Evolutionary conservation across 768 basidiomycete genomes (phyloP), one percentile per base, ranked within the genome.

Genomic region (Phanerochaete carnosa): DNA sequence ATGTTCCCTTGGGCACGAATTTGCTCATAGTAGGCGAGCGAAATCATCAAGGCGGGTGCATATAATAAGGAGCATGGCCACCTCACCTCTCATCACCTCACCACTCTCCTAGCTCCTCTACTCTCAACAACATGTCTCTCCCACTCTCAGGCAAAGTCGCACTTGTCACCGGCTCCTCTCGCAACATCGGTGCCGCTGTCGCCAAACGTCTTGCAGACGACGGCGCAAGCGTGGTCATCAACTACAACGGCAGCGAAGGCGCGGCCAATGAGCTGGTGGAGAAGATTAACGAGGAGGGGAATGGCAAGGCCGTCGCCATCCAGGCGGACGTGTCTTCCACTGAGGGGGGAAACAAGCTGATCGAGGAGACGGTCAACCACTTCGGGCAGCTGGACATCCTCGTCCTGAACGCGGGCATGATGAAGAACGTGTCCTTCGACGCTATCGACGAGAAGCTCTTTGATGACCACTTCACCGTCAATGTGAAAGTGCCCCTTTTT

Each of bases 401-500:
- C 22, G 35, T 73, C 16, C 61, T 64, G 22, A 73, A 69, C 57
- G 71, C 73, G 3, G 70, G 70, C 23, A 1, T 39, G 8, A 60
- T 61, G 59, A 30, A 51, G 7, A 46, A 62, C 57, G 16, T 11
- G 19, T 19, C 45, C 6, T 37, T 60, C 35, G 33, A 55, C n/a
- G 53, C 25, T 16, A 45, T 60, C 37, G 37, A 16, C 22, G 62
- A 63, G 55, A 35, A 56, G 33, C 37, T 49, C 12, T 83, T 77
- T 61, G 80, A 84, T 54, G 68, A 69, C 16, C 79, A 81, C 63
- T 76, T 83, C 58, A 71, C 80, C 49, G 74, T 75, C 55, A 85
- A 84, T 59, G 81, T 84, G 55, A 83, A 84, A 61, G 79, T 77
- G 1, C 81, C 83, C 1, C 65, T 85, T 15, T 85, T 84, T 70